A percentile compares a stretch with the other conserved stretches of the same genome.
These are phyloP conservation scores for Nicotiana obtusifolia DNA, from an alignment of 257 asterid genomes.

Conservation along the genomic window DNA sequence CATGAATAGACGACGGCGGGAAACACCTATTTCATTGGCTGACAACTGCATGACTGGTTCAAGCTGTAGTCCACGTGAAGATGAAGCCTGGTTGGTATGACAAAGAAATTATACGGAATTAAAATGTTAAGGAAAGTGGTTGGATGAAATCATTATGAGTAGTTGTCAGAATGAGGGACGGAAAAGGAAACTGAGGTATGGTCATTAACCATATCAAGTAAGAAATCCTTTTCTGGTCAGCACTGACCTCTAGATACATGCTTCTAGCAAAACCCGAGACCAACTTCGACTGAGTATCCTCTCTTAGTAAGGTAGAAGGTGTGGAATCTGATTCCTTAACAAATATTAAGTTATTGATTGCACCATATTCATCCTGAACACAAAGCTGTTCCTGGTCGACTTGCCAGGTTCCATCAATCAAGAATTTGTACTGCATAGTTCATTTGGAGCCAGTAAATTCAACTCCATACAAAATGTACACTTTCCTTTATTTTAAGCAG, in stretches of 20 bases:
- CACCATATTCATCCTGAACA: conserved; percentile 45
- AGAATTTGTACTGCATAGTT: conserved; percentile 51
- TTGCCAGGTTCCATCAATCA: conserved; percentile 62
- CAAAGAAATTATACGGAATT: conserved; percentile 10
- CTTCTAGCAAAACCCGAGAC: conserved; percentile 10
- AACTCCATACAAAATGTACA: conserved; percentile 8
- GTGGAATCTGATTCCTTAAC: conserved; percentile 26
- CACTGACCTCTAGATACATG: conserved; percentile 29
- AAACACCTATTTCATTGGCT: conserved; percentile 32
- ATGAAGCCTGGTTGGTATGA: conserved; percentile 33
- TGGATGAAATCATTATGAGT: background rate
- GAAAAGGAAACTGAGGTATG: background rate
- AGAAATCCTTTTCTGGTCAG: background rate
- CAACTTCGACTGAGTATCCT: conserved; percentile 20
- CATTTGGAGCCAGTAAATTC: conserved; percentile 10
- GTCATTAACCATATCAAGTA: background rate
- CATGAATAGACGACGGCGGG: conserved; percentile 41
- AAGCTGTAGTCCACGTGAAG: conserved; percentile 23
- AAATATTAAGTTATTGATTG: conserved; percentile 38
- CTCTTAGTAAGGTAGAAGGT: conserved; percentile 19
- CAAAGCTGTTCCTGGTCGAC: conserved; percentile 52
- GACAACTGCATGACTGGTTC: conserved; percentile 22
- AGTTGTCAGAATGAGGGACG: background rate
- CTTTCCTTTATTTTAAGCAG: background rate
- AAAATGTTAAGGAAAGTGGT: background rate